Base-by-base conservation (phyloP, 2,329 filamentous ascomycete genomes). In the Pestalotiopsis sp. region DNA sequence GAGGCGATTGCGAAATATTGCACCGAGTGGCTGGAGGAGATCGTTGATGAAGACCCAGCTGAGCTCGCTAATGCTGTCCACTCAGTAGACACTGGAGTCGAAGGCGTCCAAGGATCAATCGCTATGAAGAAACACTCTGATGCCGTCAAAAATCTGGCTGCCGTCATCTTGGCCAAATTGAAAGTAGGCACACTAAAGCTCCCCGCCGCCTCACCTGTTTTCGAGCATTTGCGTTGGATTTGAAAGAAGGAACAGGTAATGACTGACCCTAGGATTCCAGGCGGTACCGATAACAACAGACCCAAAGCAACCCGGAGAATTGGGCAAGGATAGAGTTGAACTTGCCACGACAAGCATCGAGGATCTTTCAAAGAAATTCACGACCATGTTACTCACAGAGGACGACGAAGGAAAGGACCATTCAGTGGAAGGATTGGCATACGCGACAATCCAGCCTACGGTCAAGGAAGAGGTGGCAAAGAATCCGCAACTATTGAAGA, bases 381-480 rank as follows among this genome's bases (percentile, higher is more conserved):
- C 86, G 64, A 89, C 88, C 66, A 90, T 94, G 82, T 84, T 94
- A 60, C 76, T 91, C 36, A 84, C 84, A 38, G 84, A 88, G 59
- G 85, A 89, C 59, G 85, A 89, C 41, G 82, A 84, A 66, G 85
- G 84, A 71, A 86, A 87, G 70, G 88, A 92, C 74, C 90, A 92
- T 76, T 91, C 93, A 1, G 89, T 98, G 67, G 96, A 99, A 81
- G 96, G 95, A 5, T 84, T 99, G 70, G 96, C 95, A 14, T 98
- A 97, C 78, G 91, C 94, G 4, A 97, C 95, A 11, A 86, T 98
- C 49, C 93, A 94, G 75, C 90, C 95, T 5, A 90, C 89, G 69
- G 89, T 98, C 68, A 97, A 97, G 79, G 93, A 98, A 78, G 88
- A 90, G 63, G 85, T 98, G 11, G 89, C 90, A 13, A 86, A 86